A percentile compares a stretch with the other conserved stretches of the same genome.
phyloP scores from a whole-genome alignment of 2,329 filamentous ascomycete genomes.

The Fusarium verticillioides region DNA sequence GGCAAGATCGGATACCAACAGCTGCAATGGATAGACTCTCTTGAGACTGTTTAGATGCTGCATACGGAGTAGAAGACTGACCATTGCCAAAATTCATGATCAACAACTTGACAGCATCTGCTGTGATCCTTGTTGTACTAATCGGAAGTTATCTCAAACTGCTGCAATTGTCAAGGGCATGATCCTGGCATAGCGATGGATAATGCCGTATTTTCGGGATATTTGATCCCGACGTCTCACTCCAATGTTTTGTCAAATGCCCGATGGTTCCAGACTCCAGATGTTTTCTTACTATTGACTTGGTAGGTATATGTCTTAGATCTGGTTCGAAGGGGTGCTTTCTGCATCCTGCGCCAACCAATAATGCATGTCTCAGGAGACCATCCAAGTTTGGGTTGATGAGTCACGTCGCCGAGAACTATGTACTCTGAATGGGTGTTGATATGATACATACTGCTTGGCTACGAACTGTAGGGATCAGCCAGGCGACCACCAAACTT shows the following conservation, averaged over 20 bases:
- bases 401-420: conserved; percentile 11
- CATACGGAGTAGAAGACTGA: not conserved
- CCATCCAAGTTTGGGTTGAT: not conserved
- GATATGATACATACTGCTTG: not conserved
- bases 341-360: not conserved
- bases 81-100: not conserved
- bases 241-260: not conserved
- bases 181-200: not conserved
- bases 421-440: not conserved
- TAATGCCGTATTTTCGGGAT: not conserved
- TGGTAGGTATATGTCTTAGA: not conserved
- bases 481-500: not conserved
- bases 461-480: not conserved
- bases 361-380: conserved; percentile 8
- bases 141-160: not conserved
- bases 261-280: not conserved
- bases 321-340: not conserved
- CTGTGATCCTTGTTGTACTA: not conserved
- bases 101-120: not conserved
- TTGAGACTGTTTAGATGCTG: not conserved
- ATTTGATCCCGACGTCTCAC: not conserved
- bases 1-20: not conserved
- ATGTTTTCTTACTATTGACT: not conserved
- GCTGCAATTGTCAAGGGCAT: not conserved
- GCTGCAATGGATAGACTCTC: not conserved